A percentile compares a stretch with the other conserved stretches of the same genome.
phyloP scores from a whole-genome alignment of 2,329 filamentous ascomycete genomes.

The Cadophora sp. region DNA sequence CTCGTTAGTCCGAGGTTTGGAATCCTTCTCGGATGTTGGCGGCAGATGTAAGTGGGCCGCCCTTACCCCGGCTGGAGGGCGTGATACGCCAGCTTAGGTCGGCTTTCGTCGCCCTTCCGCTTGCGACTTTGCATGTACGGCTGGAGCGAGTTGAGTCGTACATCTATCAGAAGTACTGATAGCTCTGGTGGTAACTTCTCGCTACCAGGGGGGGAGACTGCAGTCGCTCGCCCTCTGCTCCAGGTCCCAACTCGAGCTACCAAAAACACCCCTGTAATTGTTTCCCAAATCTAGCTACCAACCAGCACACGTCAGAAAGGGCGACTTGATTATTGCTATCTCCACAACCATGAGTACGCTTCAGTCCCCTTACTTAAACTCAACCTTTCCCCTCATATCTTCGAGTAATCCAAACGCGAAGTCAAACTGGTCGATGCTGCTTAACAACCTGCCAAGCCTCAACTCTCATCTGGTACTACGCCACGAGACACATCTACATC shows the following conservation, averaged over 20 bases:
- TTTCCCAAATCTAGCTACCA: neutral
- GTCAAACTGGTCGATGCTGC: neutral
- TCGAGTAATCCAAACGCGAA: neutral
- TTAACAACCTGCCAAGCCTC: neutral
- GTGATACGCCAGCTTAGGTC: too few relatives aligned
- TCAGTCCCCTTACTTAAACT: neutral
- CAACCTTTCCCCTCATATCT: neutral
- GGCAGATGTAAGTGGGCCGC: too few relatives aligned
- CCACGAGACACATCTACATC: neutral
- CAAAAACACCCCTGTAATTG: neutral
- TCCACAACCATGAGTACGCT: neutral
- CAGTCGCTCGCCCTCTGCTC: neutral
- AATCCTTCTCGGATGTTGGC: neutral
- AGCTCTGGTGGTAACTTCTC: neutral
- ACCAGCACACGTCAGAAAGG: neutral
- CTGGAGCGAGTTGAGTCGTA: too few relatives aligned
- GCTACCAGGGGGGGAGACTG: neutral
- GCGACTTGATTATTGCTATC: neutral
- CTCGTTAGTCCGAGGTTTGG: neutral
- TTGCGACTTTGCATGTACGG: neutral
- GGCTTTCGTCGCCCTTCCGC: too few relatives aligned
- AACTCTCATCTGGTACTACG: neutral
- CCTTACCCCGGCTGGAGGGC: too few relatives aligned
- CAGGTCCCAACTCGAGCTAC: neutral
- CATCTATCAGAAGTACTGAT: too few relatives aligned